Percentiles rank a stretch among this genome's conserved stretches.
phyloP scores from a whole-genome alignment of 305 asterid species.

The Fraxinus sp. region DNA sequence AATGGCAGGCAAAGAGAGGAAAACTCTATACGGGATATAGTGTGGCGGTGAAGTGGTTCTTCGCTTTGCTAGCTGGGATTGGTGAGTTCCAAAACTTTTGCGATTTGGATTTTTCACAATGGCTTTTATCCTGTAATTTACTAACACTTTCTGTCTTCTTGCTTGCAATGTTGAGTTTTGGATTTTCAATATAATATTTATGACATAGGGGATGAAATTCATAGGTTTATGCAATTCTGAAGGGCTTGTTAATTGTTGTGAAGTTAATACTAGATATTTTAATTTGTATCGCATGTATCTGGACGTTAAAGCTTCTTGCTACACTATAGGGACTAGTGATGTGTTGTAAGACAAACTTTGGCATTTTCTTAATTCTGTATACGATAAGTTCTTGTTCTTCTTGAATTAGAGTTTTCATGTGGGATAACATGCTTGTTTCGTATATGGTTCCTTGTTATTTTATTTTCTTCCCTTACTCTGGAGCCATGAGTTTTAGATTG shows the following conservation, averaged over 20 bases:
- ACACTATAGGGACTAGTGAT: neutral
- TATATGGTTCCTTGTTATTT: neutral
- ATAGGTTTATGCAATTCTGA: neutral
- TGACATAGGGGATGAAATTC: neutral
- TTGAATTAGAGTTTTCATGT: neutral
- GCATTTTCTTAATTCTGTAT: neutral
- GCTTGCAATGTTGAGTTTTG: neutral
- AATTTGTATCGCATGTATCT: neutral
- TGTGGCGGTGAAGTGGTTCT: constrained; percentile 81
- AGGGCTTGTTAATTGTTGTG: neutral
- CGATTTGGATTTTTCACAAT: constrained; percentile 4
- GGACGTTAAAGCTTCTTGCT: neutral
- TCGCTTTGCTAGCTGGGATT: constrained; percentile 83
- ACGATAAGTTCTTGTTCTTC: neutral
- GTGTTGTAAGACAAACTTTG: neutral
- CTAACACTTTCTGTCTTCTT: neutral
- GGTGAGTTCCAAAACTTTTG: constrained; percentile 59
- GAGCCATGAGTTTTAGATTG: neutral
- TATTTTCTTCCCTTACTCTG: neutral
- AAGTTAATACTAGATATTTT: neutral
- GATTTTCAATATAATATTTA: neutral
- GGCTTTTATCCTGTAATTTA: neutral
- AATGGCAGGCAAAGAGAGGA: constrained; percentile 76
- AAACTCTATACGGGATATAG: constrained; percentile 76
- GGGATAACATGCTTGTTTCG: neutral